Evolutionary conservation across 768 basidiomycete genomes (phyloP).

Genomic region (Lactarius evosmus): DNA sequence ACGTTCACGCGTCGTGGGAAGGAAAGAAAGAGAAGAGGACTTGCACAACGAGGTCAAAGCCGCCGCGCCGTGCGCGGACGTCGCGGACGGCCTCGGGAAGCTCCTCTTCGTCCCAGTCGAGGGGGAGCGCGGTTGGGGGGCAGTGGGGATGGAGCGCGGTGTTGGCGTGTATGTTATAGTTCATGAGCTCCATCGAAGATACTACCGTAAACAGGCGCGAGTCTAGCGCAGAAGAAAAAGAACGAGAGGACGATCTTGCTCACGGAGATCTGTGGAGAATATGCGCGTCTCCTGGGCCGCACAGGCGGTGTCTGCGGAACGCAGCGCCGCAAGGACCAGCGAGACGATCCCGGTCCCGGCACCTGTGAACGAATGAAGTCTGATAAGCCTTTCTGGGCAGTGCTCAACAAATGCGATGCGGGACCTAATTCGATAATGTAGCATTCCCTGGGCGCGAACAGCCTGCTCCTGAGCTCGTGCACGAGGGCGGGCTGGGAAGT

Average conservation of each 20-base stretch:
- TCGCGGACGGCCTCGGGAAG: slow-evolving; percentile 46
- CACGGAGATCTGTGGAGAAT: slow-evolving; percentile 30
- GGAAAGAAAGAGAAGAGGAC: slow-evolving; percentile 29
- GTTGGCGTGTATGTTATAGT: slow-evolving; percentile 62
- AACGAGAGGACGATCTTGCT: not conserved
- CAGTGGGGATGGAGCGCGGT: slow-evolving; percentile 34
- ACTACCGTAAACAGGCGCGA: slow-evolving; percentile 40
- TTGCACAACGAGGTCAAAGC: slow-evolving; percentile 69
- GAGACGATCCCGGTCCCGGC: slow-evolving; percentile 85
- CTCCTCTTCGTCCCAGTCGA: slow-evolving; percentile 72
- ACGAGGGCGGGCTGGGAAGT: slow-evolving; percentile 13
- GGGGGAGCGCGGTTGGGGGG: slow-evolving; percentile 37
- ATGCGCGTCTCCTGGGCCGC: slow-evolving; percentile 16
- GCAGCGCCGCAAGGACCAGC: slow-evolving; percentile 57
- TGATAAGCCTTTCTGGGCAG: not conserved
- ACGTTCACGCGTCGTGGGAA: not conserved
- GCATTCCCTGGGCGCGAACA: slow-evolving; percentile 42
- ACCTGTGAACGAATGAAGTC: slow-evolving; percentile 42
- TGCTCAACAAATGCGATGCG: slow-evolving; percentile 23
- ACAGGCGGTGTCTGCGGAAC: slow-evolving; percentile 36
- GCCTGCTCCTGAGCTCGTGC: slow-evolving; percentile 33
- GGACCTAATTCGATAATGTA: slow-evolving; percentile 70
- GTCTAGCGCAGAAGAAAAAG: slow-evolving; percentile 7
- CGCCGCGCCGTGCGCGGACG: slow-evolving; percentile 31
- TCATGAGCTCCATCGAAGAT: slow-evolving; percentile 76